Base-by-base conservation (phyloP, 345 rosid genomes). In the Atalantia buxifolia region DNA sequence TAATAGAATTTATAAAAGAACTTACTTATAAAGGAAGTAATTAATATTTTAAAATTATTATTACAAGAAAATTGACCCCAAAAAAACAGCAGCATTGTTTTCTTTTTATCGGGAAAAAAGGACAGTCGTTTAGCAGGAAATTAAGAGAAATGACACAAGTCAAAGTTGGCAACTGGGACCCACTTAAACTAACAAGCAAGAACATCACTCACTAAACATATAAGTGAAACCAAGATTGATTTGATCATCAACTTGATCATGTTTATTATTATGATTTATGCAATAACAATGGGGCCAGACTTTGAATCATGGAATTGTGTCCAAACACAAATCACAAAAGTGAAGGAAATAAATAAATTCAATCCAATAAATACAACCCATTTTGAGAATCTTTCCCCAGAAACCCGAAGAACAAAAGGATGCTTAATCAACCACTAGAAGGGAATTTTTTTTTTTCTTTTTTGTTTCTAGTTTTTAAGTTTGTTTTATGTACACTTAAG, bases 131-230 rank as follows among this genome's bases (percentile, higher is more conserved):
- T 50, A 35, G 76, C 66, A 63, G 72, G 72, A 74, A 76, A 70
- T 53, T n/a, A 64, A 76, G 62, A 81, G 48, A n/a, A 42, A 53
- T 1, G 9, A 59, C 16, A 21, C 13, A 69, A 42, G 25, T 63
- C 19, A 62, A 38, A 69, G 45, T 74, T 64, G 67, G 63, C 72
- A 63, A 64, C 64, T 66, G 81, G 79, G 86, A 63, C 83, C 83
- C 86, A 69, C 77, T 45, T 59, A 55, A 42, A 35, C 22, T 27
- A 28, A 69, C 69, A 66, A 76, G 27, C 78, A 71, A 65, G 77
- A 74, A 77, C 81, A 82, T 60, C 22, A 9, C 19, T 5, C 33
- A 33, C 61, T 74, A 16, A 25, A 53, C 77, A 19, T 42, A 40
- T 14, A 38, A 55, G 42, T 5, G 7, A 9, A 14, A 27, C 12